Evolutionary conservation across 169 alveolate species (phyloP).

Genomic region (Plasmodium knowlesi): DNA sequence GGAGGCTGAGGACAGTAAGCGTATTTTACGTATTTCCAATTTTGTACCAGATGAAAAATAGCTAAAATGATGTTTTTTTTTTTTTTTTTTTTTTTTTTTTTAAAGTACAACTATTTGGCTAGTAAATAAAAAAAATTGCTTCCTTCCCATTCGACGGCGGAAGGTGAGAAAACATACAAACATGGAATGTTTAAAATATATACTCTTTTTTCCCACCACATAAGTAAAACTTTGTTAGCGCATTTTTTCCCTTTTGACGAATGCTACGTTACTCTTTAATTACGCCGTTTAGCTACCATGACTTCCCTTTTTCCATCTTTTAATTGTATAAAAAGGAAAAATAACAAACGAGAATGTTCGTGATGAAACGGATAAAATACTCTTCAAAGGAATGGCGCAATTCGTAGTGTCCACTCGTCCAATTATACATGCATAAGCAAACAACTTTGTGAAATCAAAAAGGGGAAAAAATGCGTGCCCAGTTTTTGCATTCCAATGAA

Average conservation of each 20-base stretch:
- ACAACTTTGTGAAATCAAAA: neutral
- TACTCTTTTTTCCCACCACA: neutral
- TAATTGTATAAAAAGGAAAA: neutral
- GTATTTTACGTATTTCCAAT: neutral
- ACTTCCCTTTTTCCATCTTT: neutral
- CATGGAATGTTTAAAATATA: neutral
- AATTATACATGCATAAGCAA: neutral
- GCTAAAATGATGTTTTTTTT: neutral
- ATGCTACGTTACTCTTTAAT: neutral
- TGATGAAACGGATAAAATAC: neutral
- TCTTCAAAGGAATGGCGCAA: neutral
- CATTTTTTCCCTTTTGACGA: neutral
- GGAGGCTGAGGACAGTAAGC: neutral
- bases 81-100: neutral
- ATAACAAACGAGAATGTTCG: neutral
- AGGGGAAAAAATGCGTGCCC: neutral
- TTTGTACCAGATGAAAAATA: neutral
- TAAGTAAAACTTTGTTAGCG: neutral
- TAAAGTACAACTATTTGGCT: neutral
- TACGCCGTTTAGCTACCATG: neutral
- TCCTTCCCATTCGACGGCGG: neutral
- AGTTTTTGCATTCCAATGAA: neutral
- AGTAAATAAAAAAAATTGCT: neutral
- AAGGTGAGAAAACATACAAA: neutral
- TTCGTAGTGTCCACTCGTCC: neutral